phyloP scores from a whole-genome alignment of 345 rosid species.

The Corchorus olitorius region DNA sequence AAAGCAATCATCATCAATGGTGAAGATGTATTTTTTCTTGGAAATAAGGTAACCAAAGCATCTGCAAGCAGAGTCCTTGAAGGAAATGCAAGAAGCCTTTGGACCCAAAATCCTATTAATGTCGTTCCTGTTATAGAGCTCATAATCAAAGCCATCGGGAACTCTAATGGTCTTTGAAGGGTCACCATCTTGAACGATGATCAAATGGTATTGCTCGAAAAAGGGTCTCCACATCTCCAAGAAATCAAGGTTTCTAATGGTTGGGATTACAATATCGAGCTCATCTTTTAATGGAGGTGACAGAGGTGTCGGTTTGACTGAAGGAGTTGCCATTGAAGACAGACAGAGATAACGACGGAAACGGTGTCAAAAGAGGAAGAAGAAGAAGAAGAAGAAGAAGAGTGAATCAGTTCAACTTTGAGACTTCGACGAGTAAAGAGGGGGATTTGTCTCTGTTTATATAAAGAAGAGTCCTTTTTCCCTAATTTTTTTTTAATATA shows the following conservation, averaged over 20 bases:
- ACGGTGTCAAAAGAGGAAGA: background rate
- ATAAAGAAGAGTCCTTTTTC: background rate
- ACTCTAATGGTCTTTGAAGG: conserved; percentile 33
- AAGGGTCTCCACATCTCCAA: conserved; percentile 46
- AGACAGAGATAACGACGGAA: background rate
- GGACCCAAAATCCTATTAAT: conserved; percentile 35
- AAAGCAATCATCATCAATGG: conserved; percentile 70
- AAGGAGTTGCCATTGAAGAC: conserved; percentile 5
- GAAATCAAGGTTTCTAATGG: conserved; percentile 36
- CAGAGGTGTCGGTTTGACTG: conserved; percentile 3
- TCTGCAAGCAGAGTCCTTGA: conserved; percentile 50
- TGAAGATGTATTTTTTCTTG: conserved; percentile 61
- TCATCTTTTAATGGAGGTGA: conserved; percentile 30
- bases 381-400: background rate
- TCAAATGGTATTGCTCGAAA: conserved; percentile 41
- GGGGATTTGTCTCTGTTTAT: background rate
- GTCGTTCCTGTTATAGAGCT: conserved; percentile 38
- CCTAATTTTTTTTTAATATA: background rate
- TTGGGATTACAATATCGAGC: conserved; percentile 39
- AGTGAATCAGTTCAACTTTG: background rate
- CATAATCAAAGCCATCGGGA: conserved; percentile 39
- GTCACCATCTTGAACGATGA: conserved; percentile 43
- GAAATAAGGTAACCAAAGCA: conserved; percentile 69
- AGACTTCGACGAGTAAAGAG: background rate
- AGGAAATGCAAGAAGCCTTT: conserved; percentile 39